phyloP scores from a whole-genome alignment of 2,329 filamentous ascomycete genomes.

The Cytospora piceicola region DNA sequence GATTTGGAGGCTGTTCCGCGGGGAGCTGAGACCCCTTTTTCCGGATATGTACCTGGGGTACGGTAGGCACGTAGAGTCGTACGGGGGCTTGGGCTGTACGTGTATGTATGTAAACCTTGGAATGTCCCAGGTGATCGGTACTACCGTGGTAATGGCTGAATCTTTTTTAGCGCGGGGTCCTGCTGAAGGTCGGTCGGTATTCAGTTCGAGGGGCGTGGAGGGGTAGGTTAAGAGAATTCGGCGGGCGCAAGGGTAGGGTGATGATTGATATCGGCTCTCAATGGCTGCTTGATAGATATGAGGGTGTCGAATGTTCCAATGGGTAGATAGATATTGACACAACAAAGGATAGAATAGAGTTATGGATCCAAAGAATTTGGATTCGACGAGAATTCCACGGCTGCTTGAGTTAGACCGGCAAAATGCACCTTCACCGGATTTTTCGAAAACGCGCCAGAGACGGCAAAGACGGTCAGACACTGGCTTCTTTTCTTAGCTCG shows the following conservation, averaged over 20 bases:
- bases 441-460: neutral
- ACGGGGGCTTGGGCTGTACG: constrained; percentile 17
- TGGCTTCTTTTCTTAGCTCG: constrained; percentile 1
- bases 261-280: neutral
- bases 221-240: neutral
- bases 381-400: neutral
- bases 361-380: neutral
- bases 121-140: neutral
- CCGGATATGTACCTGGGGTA: constrained; percentile 17
- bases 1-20: constrained; percentile 5
- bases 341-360: neutral
- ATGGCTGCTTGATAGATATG: neutral
- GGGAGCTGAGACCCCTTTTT: constrained; percentile 17
- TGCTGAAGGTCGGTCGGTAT: neutral
- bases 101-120: too few relatives aligned
- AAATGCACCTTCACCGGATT: neutral
- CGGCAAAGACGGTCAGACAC: neutral
- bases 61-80: constrained; percentile 12
- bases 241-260: neutral
- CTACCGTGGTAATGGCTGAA: constrained; percentile 12
- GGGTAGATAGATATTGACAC: neutral
- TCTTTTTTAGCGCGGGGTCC: constrained; percentile 29
- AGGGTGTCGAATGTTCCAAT: neutral
- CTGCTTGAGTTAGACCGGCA: neutral
- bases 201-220: constrained; percentile 4